Percentiles rank a stretch among this genome's conserved stretches.
Conservation (phyloP, 306 rosid genomes). For the Prunus davidiana region DNA sequence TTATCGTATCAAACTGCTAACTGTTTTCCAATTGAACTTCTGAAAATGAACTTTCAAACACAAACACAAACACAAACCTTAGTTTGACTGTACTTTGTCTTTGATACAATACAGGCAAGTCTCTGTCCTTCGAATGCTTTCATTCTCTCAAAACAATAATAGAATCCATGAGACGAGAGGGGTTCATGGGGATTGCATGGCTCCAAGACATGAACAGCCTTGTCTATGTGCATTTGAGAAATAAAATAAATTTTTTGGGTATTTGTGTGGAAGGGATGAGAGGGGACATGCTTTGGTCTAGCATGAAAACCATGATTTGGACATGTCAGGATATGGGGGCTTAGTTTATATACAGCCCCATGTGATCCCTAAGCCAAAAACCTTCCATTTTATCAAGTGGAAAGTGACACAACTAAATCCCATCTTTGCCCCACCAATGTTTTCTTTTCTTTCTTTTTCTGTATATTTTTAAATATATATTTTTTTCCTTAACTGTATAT, state of each 20-base stretch:
- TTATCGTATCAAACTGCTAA: too few species aligned
- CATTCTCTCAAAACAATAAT: not conserved
- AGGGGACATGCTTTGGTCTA: constrained; percentile 21
- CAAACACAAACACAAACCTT: too few species aligned
- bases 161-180: not conserved
- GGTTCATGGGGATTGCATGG: not conserved
- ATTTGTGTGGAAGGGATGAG: constrained; percentile 10
- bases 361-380: constrained; percentile 17
- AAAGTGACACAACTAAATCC: constrained; percentile 19
- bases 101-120: not conserved
- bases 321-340: constrained; percentile 24
- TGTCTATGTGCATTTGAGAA: not conserved
- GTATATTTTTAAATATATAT: not conserved
- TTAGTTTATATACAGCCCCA: constrained; percentile 21
- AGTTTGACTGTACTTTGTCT: constrained; percentile 18
- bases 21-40: not conserved
- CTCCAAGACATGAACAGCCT: constrained; percentile 7
- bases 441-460: not conserved
- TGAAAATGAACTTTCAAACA: not conserved
- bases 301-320: constrained; percentile 24
- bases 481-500: not conserved
- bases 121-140: constrained; percentile 1
- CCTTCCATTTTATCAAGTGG: constrained; percentile 9
- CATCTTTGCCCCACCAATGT: not conserved
- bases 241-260: not conserved